Base-by-base conservation (phyloP, 306 rosid species). In the Erythrophleum fordii region DNA sequence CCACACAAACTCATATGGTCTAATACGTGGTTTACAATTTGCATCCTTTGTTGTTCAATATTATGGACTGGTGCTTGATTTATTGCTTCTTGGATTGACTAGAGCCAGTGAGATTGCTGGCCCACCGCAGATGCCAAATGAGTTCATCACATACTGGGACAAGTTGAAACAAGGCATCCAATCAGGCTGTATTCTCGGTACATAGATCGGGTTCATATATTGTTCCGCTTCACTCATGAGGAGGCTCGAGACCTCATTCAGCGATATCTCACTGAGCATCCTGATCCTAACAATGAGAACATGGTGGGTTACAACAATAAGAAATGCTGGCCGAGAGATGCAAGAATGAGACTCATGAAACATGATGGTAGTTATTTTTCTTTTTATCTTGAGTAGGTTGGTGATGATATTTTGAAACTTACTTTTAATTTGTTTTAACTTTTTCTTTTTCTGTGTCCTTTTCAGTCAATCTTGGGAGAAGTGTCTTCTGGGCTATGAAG, bases 321-420 rank as follows among this genome's bases (percentile, higher is more conserved):
- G 88, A 96, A 96, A 86, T 96, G 99, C 84, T 96, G 99, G 99
- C 99, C 99, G 25, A 93, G 99, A 85, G 99, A 96, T 89, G 99
- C 99, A 17, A 90, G 99, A 86, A 96, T 96, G 99, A 92, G 99
- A 85, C 99, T 96, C 73, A 96, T 96, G 99, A 96, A 96, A 64
- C 99, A 96, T 64, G 99, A 96, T 87, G 97, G 97, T 93, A 83
- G 75, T 46, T 26, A 8, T 64, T 75, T 42, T 10, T 35, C 34
- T 56, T 56, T 44, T 62, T 61, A 20, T 46, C 18, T 56, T 31
- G 55, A 29, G 16, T 71, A 44, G 52, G 20, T 75, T 83, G n/a
- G 69, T 78, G 5, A 23, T 42, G n/a, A 8, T 78, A 34, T 76
- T 25, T 56, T 44, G 11, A 42, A 58, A 10, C 69, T 41, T 44